Evolutionary conservation across 2,329 filamentous ascomycete genomes (phyloP).

Genomic region (Xylaria sp.): DNA sequence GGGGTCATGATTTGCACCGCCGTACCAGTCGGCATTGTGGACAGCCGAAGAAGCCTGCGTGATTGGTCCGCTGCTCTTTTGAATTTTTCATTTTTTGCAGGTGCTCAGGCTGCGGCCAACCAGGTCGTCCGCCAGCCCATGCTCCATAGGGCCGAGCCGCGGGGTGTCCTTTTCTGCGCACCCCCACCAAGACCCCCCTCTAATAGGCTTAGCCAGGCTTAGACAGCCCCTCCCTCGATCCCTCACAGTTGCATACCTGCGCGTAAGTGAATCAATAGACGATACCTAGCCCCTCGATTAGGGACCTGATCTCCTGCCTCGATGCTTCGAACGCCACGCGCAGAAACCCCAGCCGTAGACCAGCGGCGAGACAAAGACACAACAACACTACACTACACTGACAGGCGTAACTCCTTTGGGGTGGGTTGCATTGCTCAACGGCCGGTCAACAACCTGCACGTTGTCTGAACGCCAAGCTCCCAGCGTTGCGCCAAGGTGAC

Average conservation of each 20-base stretch:
- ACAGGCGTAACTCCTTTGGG: constrained; percentile 6
- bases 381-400: background rate
- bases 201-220: background rate
- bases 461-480: constrained; percentile 31
- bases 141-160: constrained; percentile 39
- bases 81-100: constrained; percentile 43
- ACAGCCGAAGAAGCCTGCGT: constrained; percentile 41
- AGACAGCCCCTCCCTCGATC: background rate
- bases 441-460: constrained; percentile 33
- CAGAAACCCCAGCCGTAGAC: background rate
- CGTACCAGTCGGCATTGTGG: constrained; percentile 48
- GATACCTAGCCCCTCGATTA: constrained; percentile 19
- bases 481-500: constrained; percentile 30
- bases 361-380: background rate
- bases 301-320: constrained; percentile 1
- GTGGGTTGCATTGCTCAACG: constrained; percentile 37
- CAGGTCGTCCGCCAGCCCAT: constrained; percentile 10
- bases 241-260: constrained; percentile 20
- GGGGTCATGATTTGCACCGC: constrained; percentile 43
- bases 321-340: background rate
- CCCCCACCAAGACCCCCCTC: constrained; percentile 23
- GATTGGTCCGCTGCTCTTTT: constrained; percentile 42
- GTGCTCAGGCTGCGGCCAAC: constrained; percentile 16
- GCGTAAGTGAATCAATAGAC: constrained; percentile 16
- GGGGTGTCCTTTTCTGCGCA: constrained; percentile 37